Evolutionary conservation across 2,329 filamentous ascomycete species (phyloP).

Genomic region (Curvularia hawaiiensis): DNA sequence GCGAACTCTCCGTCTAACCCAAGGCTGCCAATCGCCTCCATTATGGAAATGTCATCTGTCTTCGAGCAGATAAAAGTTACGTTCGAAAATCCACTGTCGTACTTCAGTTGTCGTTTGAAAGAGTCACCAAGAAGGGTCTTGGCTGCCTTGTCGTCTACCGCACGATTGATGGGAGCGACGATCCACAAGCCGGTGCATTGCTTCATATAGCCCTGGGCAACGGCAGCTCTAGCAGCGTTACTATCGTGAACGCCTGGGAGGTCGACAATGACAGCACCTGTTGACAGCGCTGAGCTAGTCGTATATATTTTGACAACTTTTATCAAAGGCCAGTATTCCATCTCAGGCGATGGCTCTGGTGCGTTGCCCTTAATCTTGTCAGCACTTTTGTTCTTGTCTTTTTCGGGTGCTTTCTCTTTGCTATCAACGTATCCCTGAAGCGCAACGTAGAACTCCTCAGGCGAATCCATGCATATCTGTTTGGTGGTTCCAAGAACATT

Average conservation of each 20-base stretch:
- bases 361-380: slow-evolving; percentile 30
- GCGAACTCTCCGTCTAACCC: slow-evolving; percentile 42
- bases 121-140: slow-evolving; percentile 61
- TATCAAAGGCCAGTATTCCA: slow-evolving; percentile 59
- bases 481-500: slow-evolving; percentile 55
- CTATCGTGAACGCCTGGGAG: slow-evolving; percentile 65
- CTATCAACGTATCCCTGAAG: slow-evolving; percentile 62
- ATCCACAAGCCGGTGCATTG: slow-evolving; percentile 66
- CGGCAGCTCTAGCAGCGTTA: slow-evolving; percentile 63
- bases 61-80: slow-evolving; percentile 68
- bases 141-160: slow-evolving; percentile 65
- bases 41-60: slow-evolving; percentile 64
- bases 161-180: slow-evolving; percentile 65
- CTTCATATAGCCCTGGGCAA: slow-evolving; percentile 65
- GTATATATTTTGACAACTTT: slow-evolving; percentile 60
- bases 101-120: slow-evolving; percentile 64
- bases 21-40: slow-evolving; percentile 51
- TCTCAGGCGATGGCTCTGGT: slow-evolving; percentile 29
- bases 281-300: slow-evolving; percentile 57
- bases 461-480: slow-evolving; percentile 46
- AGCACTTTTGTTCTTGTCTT: too few relatives aligned
- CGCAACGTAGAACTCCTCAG: slow-evolving; percentile 51
- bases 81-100: slow-evolving; percentile 59
- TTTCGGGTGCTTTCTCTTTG: slow-evolving; percentile 53
- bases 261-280: slow-evolving; percentile 62